phyloP scores from a whole-genome alignment of 176 grass and related monocot species.

The Lolium perenne region DNA sequence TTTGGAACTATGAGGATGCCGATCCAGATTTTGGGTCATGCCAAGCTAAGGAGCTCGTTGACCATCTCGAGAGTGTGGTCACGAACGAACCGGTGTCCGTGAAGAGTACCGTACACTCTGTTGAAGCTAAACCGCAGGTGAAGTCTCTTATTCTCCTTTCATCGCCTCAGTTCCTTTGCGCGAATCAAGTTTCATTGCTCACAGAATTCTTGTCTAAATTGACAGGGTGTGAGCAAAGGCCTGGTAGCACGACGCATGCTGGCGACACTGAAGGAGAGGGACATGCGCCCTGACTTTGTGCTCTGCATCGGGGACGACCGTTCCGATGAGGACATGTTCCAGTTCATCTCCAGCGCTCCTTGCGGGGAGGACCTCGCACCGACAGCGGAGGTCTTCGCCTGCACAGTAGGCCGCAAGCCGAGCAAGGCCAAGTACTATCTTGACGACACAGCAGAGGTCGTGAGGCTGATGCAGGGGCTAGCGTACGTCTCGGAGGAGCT shows the following conservation, averaged over 20 bases:
- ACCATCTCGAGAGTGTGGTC: constrained; percentile 83
- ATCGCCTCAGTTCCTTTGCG: background rate
- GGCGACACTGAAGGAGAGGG: constrained; percentile 58
- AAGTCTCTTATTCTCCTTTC: background rate
- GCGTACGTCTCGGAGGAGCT: constrained; percentile 72
- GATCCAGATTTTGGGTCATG: constrained; percentile 96
- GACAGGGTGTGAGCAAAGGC: constrained; percentile 89
- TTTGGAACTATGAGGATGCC: constrained; percentile 92
- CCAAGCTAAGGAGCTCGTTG: constrained; percentile 92
- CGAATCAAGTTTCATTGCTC: background rate
- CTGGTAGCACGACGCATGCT: constrained; percentile 71
- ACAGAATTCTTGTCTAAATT: background rate
- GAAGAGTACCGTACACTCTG: constrained; percentile 67
- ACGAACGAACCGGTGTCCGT: constrained; percentile 87
- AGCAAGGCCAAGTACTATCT: constrained; percentile 98
- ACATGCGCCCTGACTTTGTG: constrained; percentile 63
- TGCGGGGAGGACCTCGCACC: constrained; percentile 48
- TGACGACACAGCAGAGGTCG: constrained; percentile 78
- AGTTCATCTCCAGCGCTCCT: constrained; percentile 59
- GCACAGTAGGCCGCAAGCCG: constrained; percentile 84
- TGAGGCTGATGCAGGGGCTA: constrained; percentile 88
- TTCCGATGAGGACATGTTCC: constrained; percentile 97
- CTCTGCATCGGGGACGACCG: constrained; percentile 90
- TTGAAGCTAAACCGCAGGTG: constrained; percentile 93
- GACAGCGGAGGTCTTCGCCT: constrained; percentile 80